These are phyloP conservation scores for Microstegium vimineum DNA, from an alignment of 176 grass and related monocot species.

Conservation along the genomic window DNA sequence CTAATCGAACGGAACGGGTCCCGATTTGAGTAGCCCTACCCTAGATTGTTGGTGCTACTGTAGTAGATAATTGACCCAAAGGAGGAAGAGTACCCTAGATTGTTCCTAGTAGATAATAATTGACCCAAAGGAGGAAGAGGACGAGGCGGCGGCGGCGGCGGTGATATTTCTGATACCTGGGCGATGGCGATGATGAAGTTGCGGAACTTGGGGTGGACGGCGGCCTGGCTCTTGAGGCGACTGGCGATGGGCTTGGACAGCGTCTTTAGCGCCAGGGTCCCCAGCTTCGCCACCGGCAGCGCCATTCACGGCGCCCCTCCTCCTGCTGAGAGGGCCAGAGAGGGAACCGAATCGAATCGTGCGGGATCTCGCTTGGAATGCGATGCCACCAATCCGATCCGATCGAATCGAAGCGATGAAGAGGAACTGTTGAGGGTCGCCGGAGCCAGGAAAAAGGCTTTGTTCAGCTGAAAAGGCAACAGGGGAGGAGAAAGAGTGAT, in stretches of 20 bases:
- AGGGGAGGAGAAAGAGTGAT: background rate
- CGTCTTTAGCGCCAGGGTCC: constrained; percentile 72
- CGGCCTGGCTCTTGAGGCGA: constrained; percentile 89
- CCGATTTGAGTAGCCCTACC: background rate
- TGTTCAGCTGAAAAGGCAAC: background rate
- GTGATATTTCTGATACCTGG: constrained; percentile 37
- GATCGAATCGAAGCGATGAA: background rate
- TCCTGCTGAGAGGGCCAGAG: background rate
- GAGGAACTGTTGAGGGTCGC: no score
- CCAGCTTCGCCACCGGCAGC: constrained; percentile 85
- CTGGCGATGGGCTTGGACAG: constrained; percentile 87
- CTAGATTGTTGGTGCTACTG: background rate
- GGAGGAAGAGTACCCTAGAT: background rate
- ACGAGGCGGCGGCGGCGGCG: no score
- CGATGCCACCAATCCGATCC: background rate
- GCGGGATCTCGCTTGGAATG: background rate
- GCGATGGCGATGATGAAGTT: constrained; percentile 76
- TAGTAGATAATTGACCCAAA: background rate
- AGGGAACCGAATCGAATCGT: background rate
- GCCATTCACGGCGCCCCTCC: constrained; percentile 40
- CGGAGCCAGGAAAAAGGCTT: background rate
- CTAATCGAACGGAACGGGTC: background rate
- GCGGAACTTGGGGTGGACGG: constrained; percentile 88
- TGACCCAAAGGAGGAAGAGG: background rate
- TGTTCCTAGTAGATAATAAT: background rate